Base-by-base conservation (phyloP, 148 eudicot species). In the Rhododendron simsii region DNA sequence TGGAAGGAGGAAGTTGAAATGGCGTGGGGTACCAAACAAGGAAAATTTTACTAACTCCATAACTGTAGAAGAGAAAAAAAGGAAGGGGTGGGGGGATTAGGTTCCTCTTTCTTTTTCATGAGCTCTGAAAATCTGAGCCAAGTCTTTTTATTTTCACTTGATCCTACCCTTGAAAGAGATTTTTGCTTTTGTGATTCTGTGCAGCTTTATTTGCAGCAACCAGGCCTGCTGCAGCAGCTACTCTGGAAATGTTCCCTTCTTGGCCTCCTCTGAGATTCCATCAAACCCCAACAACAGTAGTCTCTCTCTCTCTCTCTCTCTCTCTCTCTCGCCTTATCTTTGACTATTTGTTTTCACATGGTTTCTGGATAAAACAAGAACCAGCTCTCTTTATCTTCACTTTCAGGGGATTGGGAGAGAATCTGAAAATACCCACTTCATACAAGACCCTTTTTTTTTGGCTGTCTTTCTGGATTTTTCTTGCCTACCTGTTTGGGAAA, bases 161-260 rank as follows among this genome's bases (percentile, higher is more conserved):
- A 83, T 26, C 59, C 75, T 82, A 86, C 87, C 86, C n/a, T 67
- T 89, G 14, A 67, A 33, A 51, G 85, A 88, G 90, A 89, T 91
- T 86, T 20, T 87, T 85, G 90, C 57, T 89, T 83, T 86, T 74
- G 82, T 85, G 86, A 87, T 84, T 89, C 53, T 88, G 65, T 88
- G 98, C 98, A 97, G 99, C 98, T 93, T 97, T 95, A 92, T 93
- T 87, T 91, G 89, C 91, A 89, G 89, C 91, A 85, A 82, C 86
- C 74, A 97, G 93, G 86, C 96, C 98, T 76, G 47, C 50, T 39
- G 50, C 53, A 85, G 96, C 98, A 86, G 96, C 99, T 44, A 97
- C 99, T 81, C 93, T 97, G 93, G 99, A 97, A 78, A 97, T 97
- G 98, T 97, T 97, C 92, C 98, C 99, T 93, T 93, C 99, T 79